Percentiles rank a stretch among this genome's conserved stretches.
phyloP scores from a whole-genome alignment of 768 basidiomycete species.

The Tulasnella sp. region DNA sequence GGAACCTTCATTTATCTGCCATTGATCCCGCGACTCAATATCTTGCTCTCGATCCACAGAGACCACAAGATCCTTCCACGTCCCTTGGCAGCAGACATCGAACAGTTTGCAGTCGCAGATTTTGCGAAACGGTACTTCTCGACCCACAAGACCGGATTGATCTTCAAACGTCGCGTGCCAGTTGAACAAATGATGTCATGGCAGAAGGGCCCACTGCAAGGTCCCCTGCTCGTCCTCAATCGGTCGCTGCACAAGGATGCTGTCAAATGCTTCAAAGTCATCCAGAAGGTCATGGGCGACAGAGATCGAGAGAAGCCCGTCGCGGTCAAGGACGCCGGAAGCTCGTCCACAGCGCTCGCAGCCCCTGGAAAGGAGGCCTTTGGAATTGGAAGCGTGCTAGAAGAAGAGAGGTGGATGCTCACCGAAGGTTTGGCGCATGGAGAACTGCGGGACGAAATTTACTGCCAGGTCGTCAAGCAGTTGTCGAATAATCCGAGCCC shows the following conservation, averaged over 20 bases:
- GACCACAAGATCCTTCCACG: conserved; percentile 67
- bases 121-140: conserved; percentile 85
- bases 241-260: conserved; percentile 61
- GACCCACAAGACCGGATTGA: conserved; percentile 78
- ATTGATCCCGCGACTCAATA: conserved; percentile 10
- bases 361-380: conserved; percentile 18
- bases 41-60: conserved; percentile 33
- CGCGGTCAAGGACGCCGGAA: conserved; percentile 27
- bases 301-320: conserved; percentile 57
- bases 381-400: conserved; percentile 31
- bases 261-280: conserved; percentile 73
- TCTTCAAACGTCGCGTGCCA: conserved; percentile 71
- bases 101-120: conserved; percentile 75
- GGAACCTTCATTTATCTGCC: conserved; percentile 21
- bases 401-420: conserved; percentile 82
- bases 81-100: conserved; percentile 73
- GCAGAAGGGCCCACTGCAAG: conserved; percentile 67
- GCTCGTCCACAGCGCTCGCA: not conserved
- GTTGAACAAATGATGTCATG: conserved; percentile 82
- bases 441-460: conserved; percentile 87
- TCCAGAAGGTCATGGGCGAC: conserved; percentile 92
- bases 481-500: conserved; percentile 68
- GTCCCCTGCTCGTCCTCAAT: conserved; percentile 64
- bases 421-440: conserved; percentile 66
- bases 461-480: conserved; percentile 89